These are phyloP conservation scores for Aspergillus nanangensis DNA, from an alignment of 495 filamentous ascomycete genomes.

Conservation along the genomic window DNA sequence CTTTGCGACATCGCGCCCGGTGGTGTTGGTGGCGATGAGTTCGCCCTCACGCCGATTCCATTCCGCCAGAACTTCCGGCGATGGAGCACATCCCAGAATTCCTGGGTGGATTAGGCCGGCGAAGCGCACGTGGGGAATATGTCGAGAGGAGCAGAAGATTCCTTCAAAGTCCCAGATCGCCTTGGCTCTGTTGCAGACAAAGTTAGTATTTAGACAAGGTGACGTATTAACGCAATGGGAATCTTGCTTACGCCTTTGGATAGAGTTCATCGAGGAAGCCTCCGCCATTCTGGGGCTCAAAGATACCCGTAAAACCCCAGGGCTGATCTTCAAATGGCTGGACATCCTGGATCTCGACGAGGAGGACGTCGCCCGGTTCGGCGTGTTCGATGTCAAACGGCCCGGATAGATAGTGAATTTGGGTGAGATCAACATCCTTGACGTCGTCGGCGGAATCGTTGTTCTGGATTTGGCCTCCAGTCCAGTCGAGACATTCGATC, in stretches of 20 bases:
- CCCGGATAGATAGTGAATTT: slow-evolving; percentile 82
- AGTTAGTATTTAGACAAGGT: slow-evolving; percentile 2
- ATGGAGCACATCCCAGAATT: slow-evolving; percentile 88
- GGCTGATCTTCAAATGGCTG: slow-evolving; percentile 83
- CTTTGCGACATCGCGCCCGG: slow-evolving; percentile 72
- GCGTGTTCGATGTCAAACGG: slow-evolving; percentile 89
- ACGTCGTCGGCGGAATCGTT: slow-evolving; percentile 88
- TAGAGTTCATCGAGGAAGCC: slow-evolving; percentile 91
- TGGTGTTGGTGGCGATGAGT: slow-evolving; percentile 62
- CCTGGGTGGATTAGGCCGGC: slow-evolving; percentile 93
- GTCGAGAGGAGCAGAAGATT: slow-evolving; percentile 85
- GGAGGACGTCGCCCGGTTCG: slow-evolving; percentile 78
- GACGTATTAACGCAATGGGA: background rate
- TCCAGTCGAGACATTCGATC: slow-evolving; percentile 92
- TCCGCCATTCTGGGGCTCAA: slow-evolving; percentile 78
- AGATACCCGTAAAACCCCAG: slow-evolving; percentile 91
- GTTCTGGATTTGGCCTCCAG: slow-evolving; percentile 84
- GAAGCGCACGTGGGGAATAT: slow-evolving; percentile 86
- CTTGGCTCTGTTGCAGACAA: slow-evolving; percentile 55
- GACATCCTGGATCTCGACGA: slow-evolving; percentile 95
- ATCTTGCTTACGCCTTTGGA: slow-evolving; percentile 59
- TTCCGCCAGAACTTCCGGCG: slow-evolving; percentile 58
- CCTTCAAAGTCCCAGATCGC: slow-evolving; percentile 98
- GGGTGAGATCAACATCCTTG: slow-evolving; percentile 77
- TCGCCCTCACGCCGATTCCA: slow-evolving; percentile 83